Evolutionary conservation across 192 early-diverging fungal genomes (phyloP), one percentile per base, ranked within the genome.

Genomic region (Coemansia sp.): DNA sequence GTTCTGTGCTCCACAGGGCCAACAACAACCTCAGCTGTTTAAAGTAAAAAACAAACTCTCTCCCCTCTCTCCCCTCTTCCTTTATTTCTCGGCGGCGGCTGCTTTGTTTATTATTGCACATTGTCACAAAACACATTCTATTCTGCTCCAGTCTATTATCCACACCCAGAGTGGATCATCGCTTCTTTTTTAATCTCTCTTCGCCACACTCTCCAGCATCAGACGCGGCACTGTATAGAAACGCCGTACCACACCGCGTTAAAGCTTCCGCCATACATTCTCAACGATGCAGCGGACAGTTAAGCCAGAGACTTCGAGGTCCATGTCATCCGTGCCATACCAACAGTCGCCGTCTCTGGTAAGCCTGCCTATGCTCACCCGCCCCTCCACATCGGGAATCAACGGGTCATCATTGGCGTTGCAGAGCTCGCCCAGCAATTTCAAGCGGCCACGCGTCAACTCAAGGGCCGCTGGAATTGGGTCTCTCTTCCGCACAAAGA

Each of bases 301-400:
- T 12, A 80, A 80, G 48, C 77, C 77, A 53, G 77, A 80, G 67
- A 72, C 77, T 19, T 71, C 72, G 65, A 65, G 72, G 72, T 80
- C 77, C 10, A 74, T 68, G 69, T 70, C 67, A 64, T 64, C 72
- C 39, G 65, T 71, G 66, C 65, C 69, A 64, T 81, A 75, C 73
- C 78, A 81, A 37, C 78, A 75, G 57, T 80, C 77, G n/a, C 62
- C 72, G 46, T 80, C 77, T 42, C 66, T 80, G 63, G 77, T 80
- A 20, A 80, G 77, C 39, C 72, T 80, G 17, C 77, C 77, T 25
- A 80, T 80, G 77, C 77, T 80, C 51, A 63, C 77, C 39, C 77
- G 77, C 17, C 77, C 77, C 32, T 75, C 72, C 46, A 80, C 77
- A 11, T 64, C 63, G 5, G 67, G 54, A n/a, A 67, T 72, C 64